phyloP scores from a whole-genome alignment of 2,329 filamentous ascomycete genomes.

The Tetracladium maxilliforme region DNA sequence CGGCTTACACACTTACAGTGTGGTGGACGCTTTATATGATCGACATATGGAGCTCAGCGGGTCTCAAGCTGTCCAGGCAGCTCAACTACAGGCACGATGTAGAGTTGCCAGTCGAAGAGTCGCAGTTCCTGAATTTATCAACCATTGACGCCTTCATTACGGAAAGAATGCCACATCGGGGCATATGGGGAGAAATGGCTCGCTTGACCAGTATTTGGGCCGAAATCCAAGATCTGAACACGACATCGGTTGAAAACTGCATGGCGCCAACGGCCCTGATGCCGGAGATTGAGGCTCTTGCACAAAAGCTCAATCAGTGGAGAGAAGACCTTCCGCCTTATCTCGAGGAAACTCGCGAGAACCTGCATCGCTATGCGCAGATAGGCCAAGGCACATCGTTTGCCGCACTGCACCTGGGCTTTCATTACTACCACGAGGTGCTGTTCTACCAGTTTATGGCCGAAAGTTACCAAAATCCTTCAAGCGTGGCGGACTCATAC shows the following conservation, averaged over 20 bases:
- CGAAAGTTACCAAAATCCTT: conserved; percentile 9
- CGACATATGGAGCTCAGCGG: conserved; percentile 10
- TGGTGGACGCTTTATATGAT: conserved; percentile 10
- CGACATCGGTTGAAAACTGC: conserved; percentile 13
- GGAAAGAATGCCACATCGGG: conserved; percentile 3
- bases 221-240: conserved; percentile 23
- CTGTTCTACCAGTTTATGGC: conserved; percentile 30
- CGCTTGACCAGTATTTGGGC: conserved; percentile 20
- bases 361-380: conserved; percentile 19
- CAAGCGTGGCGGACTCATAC: conserved; percentile 10
- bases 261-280: conserved; percentile 8
- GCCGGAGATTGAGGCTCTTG: conserved; percentile 13
- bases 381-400: conserved; percentile 25
- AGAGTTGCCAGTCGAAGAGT: conserved; percentile 8
- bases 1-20: no score
- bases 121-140: conserved; percentile 4
- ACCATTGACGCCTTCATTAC: conserved; percentile 1
- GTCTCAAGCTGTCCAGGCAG: conserved; percentile 7
- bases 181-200: conserved; percentile 24
- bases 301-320: conserved; percentile 19
- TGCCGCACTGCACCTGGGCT: conserved; percentile 27
- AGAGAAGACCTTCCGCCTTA: conserved; percentile 15
- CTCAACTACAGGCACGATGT: conserved; percentile 6
- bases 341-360: conserved; percentile 21
- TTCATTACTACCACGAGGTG: conserved; percentile 29